phyloP scores from a whole-genome alignment of 352 stramenopile species.

The Globisporangium mamillatum region DNA sequence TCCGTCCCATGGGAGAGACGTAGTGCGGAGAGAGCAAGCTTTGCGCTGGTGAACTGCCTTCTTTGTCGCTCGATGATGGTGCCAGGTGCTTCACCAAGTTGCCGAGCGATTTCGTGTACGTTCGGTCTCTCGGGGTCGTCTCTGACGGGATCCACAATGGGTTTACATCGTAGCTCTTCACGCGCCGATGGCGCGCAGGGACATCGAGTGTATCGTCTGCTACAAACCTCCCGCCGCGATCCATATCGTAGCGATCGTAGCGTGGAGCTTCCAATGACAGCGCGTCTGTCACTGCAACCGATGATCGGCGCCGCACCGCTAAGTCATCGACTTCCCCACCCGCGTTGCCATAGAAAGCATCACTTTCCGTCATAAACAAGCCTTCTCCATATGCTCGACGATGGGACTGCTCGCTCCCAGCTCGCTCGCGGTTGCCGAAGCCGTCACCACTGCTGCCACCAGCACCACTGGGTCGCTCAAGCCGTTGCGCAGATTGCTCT shows the following conservation, averaged over 20 bases:
- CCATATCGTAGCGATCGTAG: slow-evolving; percentile 28
- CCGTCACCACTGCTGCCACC: neutral
- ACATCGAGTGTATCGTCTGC: slow-evolving; percentile 1
- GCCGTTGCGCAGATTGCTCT: slow-evolving; percentile 7
- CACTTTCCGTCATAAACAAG: neutral
- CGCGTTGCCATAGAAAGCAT: neutral
- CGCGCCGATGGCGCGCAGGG: slow-evolving; percentile 30
- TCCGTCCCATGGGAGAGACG: slow-evolving; percentile 42
- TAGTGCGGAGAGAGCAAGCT: slow-evolving; percentile 32
- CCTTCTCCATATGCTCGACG: neutral
- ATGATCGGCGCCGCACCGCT: slow-evolving; percentile 15
- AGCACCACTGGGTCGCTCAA: neutral
- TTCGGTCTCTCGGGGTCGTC: slow-evolving; percentile 38
- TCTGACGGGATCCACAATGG: slow-evolving; percentile 26
- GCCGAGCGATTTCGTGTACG: slow-evolving; percentile 78
- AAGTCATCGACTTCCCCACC: neutral
- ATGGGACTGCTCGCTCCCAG: neutral
- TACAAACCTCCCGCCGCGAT: slow-evolving; percentile 13
- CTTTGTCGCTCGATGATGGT: slow-evolving; percentile 38
- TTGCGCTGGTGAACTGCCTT: slow-evolving; percentile 14
- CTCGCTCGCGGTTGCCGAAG: neutral
- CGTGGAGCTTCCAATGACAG: slow-evolving; percentile 43
- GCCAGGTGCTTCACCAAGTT: slow-evolving; percentile 81
- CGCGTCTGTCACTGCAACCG: slow-evolving; percentile 28
- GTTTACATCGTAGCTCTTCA: slow-evolving; percentile 50